Conservation (phyloP, 2,329 filamentous ascomycete genomes). For the Fusarium hostae region DNA sequence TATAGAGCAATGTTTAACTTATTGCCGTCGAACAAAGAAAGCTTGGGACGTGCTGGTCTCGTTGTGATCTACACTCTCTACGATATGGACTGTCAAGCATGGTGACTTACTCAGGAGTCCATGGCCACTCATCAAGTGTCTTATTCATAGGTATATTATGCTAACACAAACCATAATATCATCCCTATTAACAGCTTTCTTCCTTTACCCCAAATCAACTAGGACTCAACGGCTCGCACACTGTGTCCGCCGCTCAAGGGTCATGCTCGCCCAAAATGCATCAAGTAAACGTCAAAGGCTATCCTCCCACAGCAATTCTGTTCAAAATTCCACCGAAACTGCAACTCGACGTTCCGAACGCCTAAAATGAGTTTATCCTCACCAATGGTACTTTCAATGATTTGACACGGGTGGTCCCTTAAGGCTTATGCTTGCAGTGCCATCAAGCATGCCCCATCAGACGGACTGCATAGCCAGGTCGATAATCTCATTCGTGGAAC, state of each 20-base stretch:
- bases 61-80: not conserved
- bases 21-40: too few species aligned
- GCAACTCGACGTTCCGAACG: not conserved
- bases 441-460: not conserved
- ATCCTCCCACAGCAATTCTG: not conserved
- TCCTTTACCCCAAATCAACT: not conserved
- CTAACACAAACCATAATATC: not conserved
- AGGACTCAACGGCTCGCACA: not conserved
- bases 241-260: too few species aligned
- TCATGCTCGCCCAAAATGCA: not conserved
- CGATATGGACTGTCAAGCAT: not conserved
- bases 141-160: not conserved
- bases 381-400: not conserved
- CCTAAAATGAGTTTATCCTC: not conserved
- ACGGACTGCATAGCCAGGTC: not conserved
- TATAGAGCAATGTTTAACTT: not conserved
- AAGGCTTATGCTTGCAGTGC: too few species aligned
- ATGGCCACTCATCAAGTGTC: too few species aligned
- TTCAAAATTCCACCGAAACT: not conserved
- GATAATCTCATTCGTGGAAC: not conserved
- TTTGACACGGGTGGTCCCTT: not conserved
- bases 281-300: not conserved
- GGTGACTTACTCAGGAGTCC: not conserved
- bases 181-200: not conserved
- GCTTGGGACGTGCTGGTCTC: not conserved